Conservation (phyloP, 2,329 filamentous ascomycete genomes). For the Stachybotrys elegans region DNA sequence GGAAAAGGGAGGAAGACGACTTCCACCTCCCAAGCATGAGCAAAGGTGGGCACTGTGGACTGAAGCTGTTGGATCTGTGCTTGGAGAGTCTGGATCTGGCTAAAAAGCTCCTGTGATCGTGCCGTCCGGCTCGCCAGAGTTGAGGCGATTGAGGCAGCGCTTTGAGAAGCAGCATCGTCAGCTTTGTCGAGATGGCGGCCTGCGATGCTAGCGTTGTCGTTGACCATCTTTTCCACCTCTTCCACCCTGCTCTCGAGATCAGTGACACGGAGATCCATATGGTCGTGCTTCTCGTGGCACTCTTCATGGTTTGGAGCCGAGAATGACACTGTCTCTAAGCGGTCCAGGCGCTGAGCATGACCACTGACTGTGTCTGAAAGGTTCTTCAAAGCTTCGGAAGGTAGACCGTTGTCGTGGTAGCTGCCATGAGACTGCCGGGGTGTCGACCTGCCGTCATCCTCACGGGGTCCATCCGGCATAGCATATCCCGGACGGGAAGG, state of each 20-base stretch:
- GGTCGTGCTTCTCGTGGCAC: conserved; percentile 62
- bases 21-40: conserved; percentile 67
- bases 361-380: conserved; percentile 50
- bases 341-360: conserved; percentile 61
- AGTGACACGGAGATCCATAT: conserved; percentile 60
- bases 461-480: conserved; percentile 11
- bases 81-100: conserved; percentile 44
- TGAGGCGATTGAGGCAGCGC: conserved; percentile 42
- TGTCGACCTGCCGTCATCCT: conserved; percentile 18
- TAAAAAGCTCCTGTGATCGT: conserved; percentile 41
- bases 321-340: conserved; percentile 66
- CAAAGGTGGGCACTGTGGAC: conserved; percentile 54
- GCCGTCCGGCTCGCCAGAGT: conserved; percentile 31
- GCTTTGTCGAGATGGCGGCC: conserved; percentile 29
- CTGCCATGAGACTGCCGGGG: conserved; percentile 13
- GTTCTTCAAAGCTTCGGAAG: conserved; percentile 34
- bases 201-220: conserved; percentile 39
- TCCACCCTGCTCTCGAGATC: conserved; percentile 63
- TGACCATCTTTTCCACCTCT: conserved; percentile 51
- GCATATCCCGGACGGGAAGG: not conserved
- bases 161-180: conserved; percentile 39
- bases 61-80: conserved; percentile 53
- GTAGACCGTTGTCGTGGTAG: conserved; percentile 12
- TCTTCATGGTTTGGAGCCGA: conserved; percentile 62
- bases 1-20: conserved; percentile 71